A percentile compares a stretch with the other conserved stretches of the same genome.
phyloP scores from a whole-genome alignment of 2,329 filamentous ascomycete genomes.

The Kalmusia sp. region DNA sequence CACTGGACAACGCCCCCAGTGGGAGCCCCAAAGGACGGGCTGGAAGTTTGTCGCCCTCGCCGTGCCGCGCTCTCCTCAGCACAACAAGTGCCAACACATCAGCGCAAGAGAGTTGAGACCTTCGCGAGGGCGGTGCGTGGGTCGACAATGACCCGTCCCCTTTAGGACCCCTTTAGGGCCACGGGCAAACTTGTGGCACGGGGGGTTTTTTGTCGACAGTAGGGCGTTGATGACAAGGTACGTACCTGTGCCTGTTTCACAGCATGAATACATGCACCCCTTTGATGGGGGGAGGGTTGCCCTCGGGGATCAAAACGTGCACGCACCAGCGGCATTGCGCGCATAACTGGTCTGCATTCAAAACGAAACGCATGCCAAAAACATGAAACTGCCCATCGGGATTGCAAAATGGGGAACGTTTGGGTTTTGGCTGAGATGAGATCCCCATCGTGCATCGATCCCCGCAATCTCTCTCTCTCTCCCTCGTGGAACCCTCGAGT shows the following conservation, averaged over 20 bases:
- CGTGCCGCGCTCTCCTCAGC: not conserved
- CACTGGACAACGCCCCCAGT: slow-evolving; percentile 1
- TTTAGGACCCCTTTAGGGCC: not conserved
- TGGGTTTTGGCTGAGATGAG: not conserved
- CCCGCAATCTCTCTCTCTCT: not conserved
- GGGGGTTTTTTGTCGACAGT: not conserved
- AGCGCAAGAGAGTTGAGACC: not conserved
- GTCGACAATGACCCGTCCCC: not conserved
- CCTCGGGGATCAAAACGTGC: not conserved
- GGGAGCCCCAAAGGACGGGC: not conserved
- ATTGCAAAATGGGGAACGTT: not conserved
- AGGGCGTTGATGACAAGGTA: not conserved
- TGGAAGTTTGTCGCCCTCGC: not conserved
- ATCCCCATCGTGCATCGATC: not conserved
- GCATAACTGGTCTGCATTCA: not conserved
- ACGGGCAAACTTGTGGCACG: not conserved
- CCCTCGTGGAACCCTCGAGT: not conserved
- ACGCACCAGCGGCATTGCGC: not conserved
- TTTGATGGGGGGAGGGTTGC: too few relatives aligned
- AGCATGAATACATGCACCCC: slow-evolving; percentile 8
- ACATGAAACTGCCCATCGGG: slow-evolving; percentile 5
- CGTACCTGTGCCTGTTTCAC: slow-evolving; percentile 3
- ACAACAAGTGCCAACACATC: not conserved
- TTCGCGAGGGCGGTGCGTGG: not conserved
- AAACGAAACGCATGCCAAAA: slow-evolving; percentile 3